Evolutionary conservation across 73 alveolate species (phyloP).

Genomic region (Paramecium bursaria): DNA sequence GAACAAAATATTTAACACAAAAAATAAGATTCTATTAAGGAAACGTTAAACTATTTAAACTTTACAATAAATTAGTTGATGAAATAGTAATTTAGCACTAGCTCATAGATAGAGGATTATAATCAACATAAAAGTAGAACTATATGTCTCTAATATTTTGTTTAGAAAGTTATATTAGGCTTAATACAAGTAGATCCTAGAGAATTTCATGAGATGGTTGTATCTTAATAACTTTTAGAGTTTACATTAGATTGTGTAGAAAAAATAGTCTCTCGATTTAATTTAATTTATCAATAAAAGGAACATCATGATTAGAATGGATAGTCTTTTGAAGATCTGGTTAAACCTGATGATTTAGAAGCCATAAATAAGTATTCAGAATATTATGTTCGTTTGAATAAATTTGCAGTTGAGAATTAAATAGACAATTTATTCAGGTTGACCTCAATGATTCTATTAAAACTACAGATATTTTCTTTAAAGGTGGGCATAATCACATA

Average conservation of each 20-base stretch:
- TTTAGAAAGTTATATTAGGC: not conserved
- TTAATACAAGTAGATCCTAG: not conserved
- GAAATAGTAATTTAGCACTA: constrained; percentile 1
- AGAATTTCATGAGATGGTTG: not conserved
- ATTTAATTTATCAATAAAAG: not conserved
- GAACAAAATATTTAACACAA: not conserved
- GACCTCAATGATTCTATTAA: not conserved
- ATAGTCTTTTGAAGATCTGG: too few relatives aligned
- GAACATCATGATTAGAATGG: too few relatives aligned
- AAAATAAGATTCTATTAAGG: constrained; percentile 25
- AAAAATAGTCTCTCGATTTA: constrained; percentile 15
- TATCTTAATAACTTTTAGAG: constrained; percentile 5
- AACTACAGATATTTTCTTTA: constrained; percentile 5
- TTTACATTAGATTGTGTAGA: constrained; percentile 19
- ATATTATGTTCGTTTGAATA: constrained; percentile 16
- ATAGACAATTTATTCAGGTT: constrained; percentile 8
- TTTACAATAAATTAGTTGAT: constrained; percentile 21
- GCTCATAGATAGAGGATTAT: not conserved
- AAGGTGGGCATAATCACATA: not conserved
- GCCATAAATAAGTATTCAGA: not conserved
- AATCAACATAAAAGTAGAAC: constrained; percentile 8
- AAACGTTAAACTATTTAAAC: not conserved
- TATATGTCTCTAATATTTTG: constrained; percentile 28
- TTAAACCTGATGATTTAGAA: too few relatives aligned
- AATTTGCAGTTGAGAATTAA: not conserved